A percentile compares a stretch with the other conserved stretches of the same genome.
phyloP scores from a whole-genome alignment of 305 asterid genomes.

The Ilex paraguariensis region DNA sequence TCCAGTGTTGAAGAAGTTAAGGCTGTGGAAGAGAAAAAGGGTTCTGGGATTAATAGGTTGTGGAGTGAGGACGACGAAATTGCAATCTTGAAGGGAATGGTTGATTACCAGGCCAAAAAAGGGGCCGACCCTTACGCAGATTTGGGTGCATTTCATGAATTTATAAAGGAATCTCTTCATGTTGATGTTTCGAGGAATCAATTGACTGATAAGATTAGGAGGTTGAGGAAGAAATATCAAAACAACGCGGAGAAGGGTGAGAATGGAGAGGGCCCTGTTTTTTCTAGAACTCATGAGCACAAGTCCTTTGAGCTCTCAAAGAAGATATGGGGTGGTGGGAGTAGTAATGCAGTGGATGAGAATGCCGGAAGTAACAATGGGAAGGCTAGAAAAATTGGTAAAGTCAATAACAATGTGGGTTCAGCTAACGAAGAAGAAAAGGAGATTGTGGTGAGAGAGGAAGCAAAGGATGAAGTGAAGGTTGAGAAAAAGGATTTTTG shows the following conservation, averaged over 20 bases:
- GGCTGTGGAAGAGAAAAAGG: slow-evolving; percentile 21
- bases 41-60: slow-evolving; percentile 28
- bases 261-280: slow-evolving; percentile 31
- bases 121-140: slow-evolving; percentile 35
- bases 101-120: slow-evolving; percentile 29
- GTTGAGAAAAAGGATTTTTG: slow-evolving; percentile 21
- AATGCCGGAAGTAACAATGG: slow-evolving; percentile 6
- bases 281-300: slow-evolving; percentile 37
- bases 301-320: slow-evolving; percentile 35
- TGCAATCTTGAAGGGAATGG: slow-evolving; percentile 39
- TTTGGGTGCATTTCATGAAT: slow-evolving; percentile 33
- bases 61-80: slow-evolving; percentile 56
- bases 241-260: slow-evolving; percentile 26
- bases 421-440: neutral
- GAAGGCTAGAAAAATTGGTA: slow-evolving; percentile 12
- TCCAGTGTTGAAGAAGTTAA: slow-evolving; percentile 9
- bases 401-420: neutral
- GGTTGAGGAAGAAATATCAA: slow-evolving; percentile 43
- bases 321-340: slow-evolving; percentile 38
- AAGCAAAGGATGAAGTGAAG: neutral
- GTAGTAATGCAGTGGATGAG: slow-evolving; percentile 10
- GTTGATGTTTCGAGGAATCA: slow-evolving; percentile 35
- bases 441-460: slow-evolving; percentile 6
- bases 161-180: slow-evolving; percentile 31
- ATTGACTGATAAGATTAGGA: slow-evolving; percentile 36